Evolutionary conservation across 768 basidiomycete genomes (phyloP), one percentile per base, ranked within the genome.

Genomic region (Boletus vermiculosoides): DNA sequence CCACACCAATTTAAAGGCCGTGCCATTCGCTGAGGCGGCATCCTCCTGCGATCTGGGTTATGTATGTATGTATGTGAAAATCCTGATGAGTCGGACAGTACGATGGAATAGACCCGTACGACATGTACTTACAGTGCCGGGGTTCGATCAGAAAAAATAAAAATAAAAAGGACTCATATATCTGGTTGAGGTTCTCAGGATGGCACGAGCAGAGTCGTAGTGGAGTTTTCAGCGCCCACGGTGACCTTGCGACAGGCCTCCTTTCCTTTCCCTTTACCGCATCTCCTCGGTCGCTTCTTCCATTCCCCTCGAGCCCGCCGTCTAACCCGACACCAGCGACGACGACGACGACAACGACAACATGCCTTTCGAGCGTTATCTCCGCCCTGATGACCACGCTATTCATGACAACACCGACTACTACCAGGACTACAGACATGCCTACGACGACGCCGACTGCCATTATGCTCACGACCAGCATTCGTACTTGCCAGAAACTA

Each of bases 361-460:
- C 52, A 77, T 77, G 77, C 78, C 78, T 18, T 79, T 79, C 58
- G 71, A 74, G 57, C 71, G 64, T 54, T 79, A 79, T 63, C 69
- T 79, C 11, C 53, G 67, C 34, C 42, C 64, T 34, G 66, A 73
- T 34, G 64, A 64, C 6, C 54, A 53, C 20, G 2, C 44, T 2
- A 16, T 44, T 55, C 18, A n/a, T 46, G 46, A 16, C 50, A 11
- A 20, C 48, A 28, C 30, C 40, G 49, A 65, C 42, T 39, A 48
- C 45, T 57, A 60, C 46, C 56, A 62, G 52, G 54, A 71, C 52
- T 40, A 44, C 22, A 55, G 60, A 30, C 34, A 42, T 37, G 8
- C 36, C 34, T 50, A 56, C 46, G 55, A 68, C 50, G 45, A 58
- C n/a, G 50, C 54, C 15, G 42, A 57, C 57, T 56, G 54, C n/a